Evolutionary conservation across 768 basidiomycete genomes (phyloP).

Genomic region (Exidia glandulosa): DNA sequence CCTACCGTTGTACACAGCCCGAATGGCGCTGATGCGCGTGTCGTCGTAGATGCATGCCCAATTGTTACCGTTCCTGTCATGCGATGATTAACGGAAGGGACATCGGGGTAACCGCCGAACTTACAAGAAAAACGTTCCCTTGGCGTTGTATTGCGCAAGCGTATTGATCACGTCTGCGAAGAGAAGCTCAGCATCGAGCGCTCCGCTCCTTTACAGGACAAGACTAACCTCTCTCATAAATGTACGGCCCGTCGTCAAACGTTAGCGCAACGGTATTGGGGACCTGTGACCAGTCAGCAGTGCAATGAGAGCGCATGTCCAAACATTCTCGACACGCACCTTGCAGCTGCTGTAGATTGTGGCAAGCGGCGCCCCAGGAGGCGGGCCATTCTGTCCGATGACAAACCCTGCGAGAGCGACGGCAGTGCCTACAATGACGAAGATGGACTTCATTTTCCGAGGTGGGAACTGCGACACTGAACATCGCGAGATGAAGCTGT

Average conservation of each 20-base stretch:
- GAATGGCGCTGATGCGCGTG: constrained; percentile 16
- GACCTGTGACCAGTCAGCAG: not conserved
- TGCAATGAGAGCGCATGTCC: not conserved
- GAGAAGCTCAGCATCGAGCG: not conserved
- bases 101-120: constrained; percentile 3
- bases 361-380: not conserved
- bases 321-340: not conserved
- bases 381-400: not conserved
- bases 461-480: no score
- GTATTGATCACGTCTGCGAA: constrained; percentile 5
- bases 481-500: no score
- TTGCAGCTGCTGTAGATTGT: not conserved
- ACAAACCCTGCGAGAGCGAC: no score
- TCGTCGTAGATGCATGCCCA: constrained; percentile 18
- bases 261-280: constrained; percentile 10
- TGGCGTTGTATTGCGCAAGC: constrained; percentile 17
- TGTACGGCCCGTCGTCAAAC: constrained; percentile 16
- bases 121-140: constrained; percentile 34
- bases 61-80: constrained; percentile 5
- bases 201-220: not conserved
- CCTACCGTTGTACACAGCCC: constrained; percentile 21
- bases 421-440: no score
- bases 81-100: not conserved
- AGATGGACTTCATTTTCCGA: no score
- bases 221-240: constrained; percentile 8